A percentile compares a stretch with the other conserved stretches of the same genome.
Evolutionary conservation across 805 yeast genomes (phyloP).

Genomic region (Teunomyces cretensis): DNA sequence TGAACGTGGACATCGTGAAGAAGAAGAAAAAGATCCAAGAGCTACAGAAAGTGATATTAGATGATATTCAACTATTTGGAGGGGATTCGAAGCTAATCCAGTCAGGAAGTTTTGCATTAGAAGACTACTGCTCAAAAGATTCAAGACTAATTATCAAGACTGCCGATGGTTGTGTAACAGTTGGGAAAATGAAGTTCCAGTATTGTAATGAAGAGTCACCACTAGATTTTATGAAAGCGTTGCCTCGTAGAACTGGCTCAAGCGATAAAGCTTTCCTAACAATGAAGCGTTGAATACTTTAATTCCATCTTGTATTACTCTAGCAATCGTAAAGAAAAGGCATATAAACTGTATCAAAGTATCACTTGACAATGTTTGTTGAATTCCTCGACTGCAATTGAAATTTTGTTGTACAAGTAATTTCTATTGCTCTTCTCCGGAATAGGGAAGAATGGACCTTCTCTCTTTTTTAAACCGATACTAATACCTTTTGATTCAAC

Average conservation of each 20-base stretch:
- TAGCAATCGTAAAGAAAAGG: neutral
- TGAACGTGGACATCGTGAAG: conserved; percentile 32
- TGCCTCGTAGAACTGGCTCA: conserved; percentile 49
- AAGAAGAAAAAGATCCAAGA: conserved; percentile 28
- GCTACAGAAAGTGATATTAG: conserved; percentile 48
- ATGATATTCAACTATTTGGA: conserved; percentile 27
- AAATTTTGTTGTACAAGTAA: conserved; percentile 69
- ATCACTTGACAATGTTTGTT: conserved; percentile 66
- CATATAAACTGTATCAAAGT: conserved; percentile 12
- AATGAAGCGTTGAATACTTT: neutral
- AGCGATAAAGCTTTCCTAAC: conserved; percentile 10
- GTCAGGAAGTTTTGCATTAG: conserved; percentile 24
- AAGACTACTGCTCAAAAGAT: conserved; percentile 5
- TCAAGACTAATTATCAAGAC: conserved; percentile 42
- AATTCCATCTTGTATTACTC: neutral
- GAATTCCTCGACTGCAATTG: conserved; percentile 76
- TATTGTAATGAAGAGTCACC: conserved; percentile 51
- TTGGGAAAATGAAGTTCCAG: conserved; percentile 50
- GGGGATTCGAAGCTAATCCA: conserved; percentile 2
- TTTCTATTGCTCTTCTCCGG: conserved; percentile 63
- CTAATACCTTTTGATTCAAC: conserved; percentile 79
- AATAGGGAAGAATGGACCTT: conserved; percentile 70
- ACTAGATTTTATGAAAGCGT: conserved; percentile 38
- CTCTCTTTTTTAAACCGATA: conserved; percentile 55
- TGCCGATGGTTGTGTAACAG: conserved; percentile 39